Base-by-base conservation (phyloP, 345 rosid species). In the Punica granatum region DNA sequence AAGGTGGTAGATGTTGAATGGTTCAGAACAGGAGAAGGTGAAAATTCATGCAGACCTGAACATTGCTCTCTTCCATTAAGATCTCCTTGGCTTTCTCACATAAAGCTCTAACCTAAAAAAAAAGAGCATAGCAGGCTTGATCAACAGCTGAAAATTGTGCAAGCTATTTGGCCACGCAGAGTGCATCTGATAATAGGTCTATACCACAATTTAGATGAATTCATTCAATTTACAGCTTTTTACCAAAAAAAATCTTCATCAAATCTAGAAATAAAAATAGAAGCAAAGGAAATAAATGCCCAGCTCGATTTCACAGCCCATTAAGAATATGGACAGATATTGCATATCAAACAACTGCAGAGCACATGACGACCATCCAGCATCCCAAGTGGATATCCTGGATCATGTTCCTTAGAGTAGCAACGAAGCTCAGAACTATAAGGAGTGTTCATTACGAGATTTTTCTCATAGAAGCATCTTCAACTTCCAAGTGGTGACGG, bases 71-170 rank as follows among this genome's bases (percentile, higher is more conserved):
- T 64, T 87, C 89, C 98, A 95, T 92, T 74, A 95, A 73, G 71
- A 86, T 90, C 85, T 95, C 98, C 83, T 90, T 95, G 39, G 98
- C 97, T 79, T 92, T 94, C 78, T 94, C 98, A n/a, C 98, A 94
- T 76, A 94, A 78, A 58, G 71, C 85, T 81, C 90, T 86, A 63
- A 94, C 98, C 99, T 89, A 77, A 18, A 31, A 43, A 25, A 73
- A 36, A 70, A 26, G 61, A 56, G 25, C 12, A 56, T 13, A 28
- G 34, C 18, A 56, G 34, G 34, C 32, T 26, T 30, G 33, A 26
- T 56, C 34, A 56, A 30, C 33, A 54, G 25, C 34, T 56, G 33
- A 28, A 15, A 6, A 56, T 30, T 25, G 32, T 28, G 31, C 9
- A 6, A 14, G 11, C 12, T 56, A 30, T 56, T n/a, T n/a, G n/a